Evolutionary conservation across 176 grass and related monocot species (phyloP), one percentile per base, ranked within the genome.

Genomic region (Pontederia crassipes): DNA sequence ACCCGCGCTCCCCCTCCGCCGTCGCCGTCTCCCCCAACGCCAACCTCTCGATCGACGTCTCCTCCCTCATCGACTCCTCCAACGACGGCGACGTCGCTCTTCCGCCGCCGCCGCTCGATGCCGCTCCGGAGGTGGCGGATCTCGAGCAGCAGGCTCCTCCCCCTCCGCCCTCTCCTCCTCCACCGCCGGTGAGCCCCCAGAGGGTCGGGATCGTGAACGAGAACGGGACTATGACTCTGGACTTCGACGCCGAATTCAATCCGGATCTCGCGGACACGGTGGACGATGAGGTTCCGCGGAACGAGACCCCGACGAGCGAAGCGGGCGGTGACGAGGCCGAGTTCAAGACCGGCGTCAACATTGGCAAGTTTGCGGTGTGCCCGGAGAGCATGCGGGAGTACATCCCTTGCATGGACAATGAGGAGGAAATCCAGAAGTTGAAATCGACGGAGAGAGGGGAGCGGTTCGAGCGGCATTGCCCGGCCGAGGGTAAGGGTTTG

Each of bases 391-490:
- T 78, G 74, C 60, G 58, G 2, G 74, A 82, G 62, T 77, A 73
- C 35, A 82, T 82, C 52, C 80, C 80, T 12, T 82, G 80, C 29
- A 59, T 83, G 80, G 80, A 83, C 52, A 78, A 78, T 12, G 64
- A 70, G 67, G 74, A 78, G 57, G 70, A 18, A 0, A 74, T 83
- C 53, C 70, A 27, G 16, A 70, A 46, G 57, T 64, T 83, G 9
- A 59, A 74, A n/a, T 78, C 70, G 46, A 83, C 75, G 1, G 58
- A 70, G 46, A 73, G 45, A 59, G 80, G 80, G 26, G 75, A 78
- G 80, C 57, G 56, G 49, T 83, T 68, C 52, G 80, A 83, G 58
- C 65, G 80, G 45, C 80, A 78, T 70, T 83, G 80, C 45, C 80
- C 75, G 9, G 51, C 57, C 1, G 57, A n/a, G 51, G 74, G 65